phyloP scores from a whole-genome alignment of 805 yeast species.

The Kuraishia piskuri region DNA sequence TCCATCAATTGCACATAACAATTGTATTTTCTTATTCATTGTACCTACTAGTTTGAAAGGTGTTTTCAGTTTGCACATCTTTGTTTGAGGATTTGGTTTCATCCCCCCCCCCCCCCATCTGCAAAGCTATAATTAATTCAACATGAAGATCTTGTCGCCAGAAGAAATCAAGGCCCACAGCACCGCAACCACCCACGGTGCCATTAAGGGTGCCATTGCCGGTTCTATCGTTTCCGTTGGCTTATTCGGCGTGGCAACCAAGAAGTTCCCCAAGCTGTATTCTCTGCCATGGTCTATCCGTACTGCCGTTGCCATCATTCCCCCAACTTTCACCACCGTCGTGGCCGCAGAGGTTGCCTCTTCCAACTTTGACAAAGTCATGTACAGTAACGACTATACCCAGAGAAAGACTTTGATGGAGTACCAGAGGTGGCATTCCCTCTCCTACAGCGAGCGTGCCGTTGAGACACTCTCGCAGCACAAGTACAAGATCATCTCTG shows the following conservation, averaged over 20 bases:
- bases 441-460: slow-evolving; percentile 40
- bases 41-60: too few relatives aligned
- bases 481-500: slow-evolving; percentile 61
- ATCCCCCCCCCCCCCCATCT: neutral
- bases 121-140: slow-evolving; percentile 6
- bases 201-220: slow-evolving; percentile 44
- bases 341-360: slow-evolving; percentile 70
- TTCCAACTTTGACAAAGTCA: slow-evolving; percentile 49
- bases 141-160: slow-evolving; percentile 58
- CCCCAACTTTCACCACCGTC: slow-evolving; percentile 54
- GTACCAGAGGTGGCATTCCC: slow-evolving; percentile 39
- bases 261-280: slow-evolving; percentile 32
- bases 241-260: slow-evolving; percentile 41
- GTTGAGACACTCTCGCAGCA: slow-evolving; percentile 40
- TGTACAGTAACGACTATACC: slow-evolving; percentile 42
- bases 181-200: slow-evolving; percentile 51
- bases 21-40: too few relatives aligned
- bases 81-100: too few relatives aligned
- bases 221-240: slow-evolving; percentile 55
- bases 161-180: slow-evolving; percentile 64
- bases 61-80: too few relatives aligned
- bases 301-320: slow-evolving; percentile 60
- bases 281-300: slow-evolving; percentile 46
- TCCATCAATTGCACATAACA: neutral
- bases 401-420: slow-evolving; percentile 35